Conservation (phyloP, 2,329 filamentous ascomycete species). For the Acephala macrosclerotiorum region DNA sequence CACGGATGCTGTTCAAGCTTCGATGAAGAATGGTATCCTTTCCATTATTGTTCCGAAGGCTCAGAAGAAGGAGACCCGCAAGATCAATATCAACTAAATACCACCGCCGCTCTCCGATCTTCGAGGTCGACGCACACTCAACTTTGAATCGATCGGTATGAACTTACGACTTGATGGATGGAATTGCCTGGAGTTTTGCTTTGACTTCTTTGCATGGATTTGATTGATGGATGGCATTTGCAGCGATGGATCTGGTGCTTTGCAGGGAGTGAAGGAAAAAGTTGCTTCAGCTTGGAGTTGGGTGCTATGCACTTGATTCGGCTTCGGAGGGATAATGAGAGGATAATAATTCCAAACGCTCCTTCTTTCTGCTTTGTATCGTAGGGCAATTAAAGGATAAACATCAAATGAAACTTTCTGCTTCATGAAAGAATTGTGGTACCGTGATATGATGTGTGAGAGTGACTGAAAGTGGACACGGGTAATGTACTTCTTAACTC, state of each 20-base stretch:
- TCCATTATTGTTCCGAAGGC: slow-evolving; percentile 71
- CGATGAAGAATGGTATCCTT: slow-evolving; percentile 71
- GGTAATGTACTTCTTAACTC: too few species aligned
- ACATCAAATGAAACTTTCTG: background rate
- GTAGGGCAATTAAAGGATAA: background rate
- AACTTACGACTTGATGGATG: slow-evolving; percentile 13
- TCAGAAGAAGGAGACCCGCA: slow-evolving; percentile 62
- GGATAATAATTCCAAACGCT: background rate
- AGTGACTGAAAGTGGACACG: background rate
- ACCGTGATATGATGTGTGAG: background rate
- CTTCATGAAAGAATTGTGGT: background rate
- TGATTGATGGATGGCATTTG: slow-evolving; percentile 4
- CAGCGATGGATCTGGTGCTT: slow-evolving; percentile 14
- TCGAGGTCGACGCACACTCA: background rate
- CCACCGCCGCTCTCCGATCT: background rate
- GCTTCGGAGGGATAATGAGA: background rate
- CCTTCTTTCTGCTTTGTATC: slow-evolving; percentile 3
- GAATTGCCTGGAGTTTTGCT: slow-evolving; percentile 3
- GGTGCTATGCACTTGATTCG: slow-evolving; percentile 17
- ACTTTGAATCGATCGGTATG: slow-evolving; percentile 1
- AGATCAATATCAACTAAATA: slow-evolving; percentile 55
- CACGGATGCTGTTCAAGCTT: slow-evolving; percentile 66
- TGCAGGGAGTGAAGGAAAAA: slow-evolving; percentile 8
- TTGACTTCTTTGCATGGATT: slow-evolving; percentile 15
- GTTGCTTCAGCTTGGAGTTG: slow-evolving; percentile 8